Conservation (phyloP, 164 flowering plant genomes). For the Aristolochia contorta region DNA sequence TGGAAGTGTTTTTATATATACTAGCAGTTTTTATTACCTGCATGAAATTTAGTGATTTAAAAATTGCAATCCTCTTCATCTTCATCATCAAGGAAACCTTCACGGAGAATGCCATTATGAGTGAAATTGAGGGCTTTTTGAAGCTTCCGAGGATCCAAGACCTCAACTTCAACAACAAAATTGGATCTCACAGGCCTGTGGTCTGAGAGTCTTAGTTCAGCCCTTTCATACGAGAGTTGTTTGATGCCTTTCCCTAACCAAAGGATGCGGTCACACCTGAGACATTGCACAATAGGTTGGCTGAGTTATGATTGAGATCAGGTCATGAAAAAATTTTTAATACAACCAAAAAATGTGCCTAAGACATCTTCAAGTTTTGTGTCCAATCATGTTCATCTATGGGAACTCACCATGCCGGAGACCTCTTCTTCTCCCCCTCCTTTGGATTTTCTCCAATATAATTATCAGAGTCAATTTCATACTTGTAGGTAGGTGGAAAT, state of each 20-base stretch:
- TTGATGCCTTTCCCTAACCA: slow-evolving; percentile 83
- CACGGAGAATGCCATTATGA: slow-evolving; percentile 52
- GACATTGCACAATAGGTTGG: not conserved
- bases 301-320: too few relatives aligned
- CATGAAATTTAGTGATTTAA: slow-evolving; percentile 7
- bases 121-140: slow-evolving; percentile 53
- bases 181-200: slow-evolving; percentile 89
- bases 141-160: slow-evolving; percentile 62
- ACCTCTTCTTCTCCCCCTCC: slow-evolving; percentile 94
- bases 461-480: slow-evolving; percentile 65
- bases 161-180: slow-evolving; percentile 74
- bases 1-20: not conserved
- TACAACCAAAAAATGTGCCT: too few relatives aligned
- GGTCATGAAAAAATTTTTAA: too few relatives aligned
- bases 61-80: slow-evolving; percentile 11
- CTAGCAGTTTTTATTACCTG: slow-evolving; percentile 15
- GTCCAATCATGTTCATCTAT: not conserved
- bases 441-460: slow-evolving; percentile 73
- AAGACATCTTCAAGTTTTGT: not conserved
- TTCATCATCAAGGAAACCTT: slow-evolving; percentile 36
- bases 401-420: slow-evolving; percentile 83
- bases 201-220: slow-evolving; percentile 69
- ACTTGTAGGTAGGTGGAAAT: slow-evolving; percentile 97
- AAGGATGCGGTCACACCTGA: slow-evolving; percentile 90
- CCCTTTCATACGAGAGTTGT: slow-evolving; percentile 58